Evolutionary conservation across 495 filamentous ascomycete genomes (phyloP).

Genomic region (Penicillium fimorum): DNA sequence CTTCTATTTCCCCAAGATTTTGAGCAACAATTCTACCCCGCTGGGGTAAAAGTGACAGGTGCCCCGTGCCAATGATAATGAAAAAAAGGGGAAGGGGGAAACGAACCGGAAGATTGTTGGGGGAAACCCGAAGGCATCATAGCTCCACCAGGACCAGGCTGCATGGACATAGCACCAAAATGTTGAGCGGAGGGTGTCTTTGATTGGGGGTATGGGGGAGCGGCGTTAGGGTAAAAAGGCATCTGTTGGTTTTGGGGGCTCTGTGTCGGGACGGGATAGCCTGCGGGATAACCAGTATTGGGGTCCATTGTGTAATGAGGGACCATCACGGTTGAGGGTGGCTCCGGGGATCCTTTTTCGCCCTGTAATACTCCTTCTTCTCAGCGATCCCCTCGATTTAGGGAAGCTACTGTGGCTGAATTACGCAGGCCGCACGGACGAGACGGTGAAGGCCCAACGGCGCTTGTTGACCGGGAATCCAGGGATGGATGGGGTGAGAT

Average conservation of each 20-base stretch:
- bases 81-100: conserved; percentile 13
- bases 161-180: conserved; percentile 43
- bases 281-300: conserved; percentile 43
- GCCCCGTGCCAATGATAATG: conserved; percentile 11
- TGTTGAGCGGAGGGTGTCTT: conserved; percentile 29
- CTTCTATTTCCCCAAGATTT: not conserved
- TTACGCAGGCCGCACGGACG: conserved; percentile 30
- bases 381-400: conserved; percentile 12
- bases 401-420: conserved; percentile 15
- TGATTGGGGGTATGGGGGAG: conserved; percentile 41
- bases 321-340: conserved; percentile 19
- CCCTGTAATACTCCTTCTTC: conserved; percentile 17
- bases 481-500: conserved; percentile 24
- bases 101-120: conserved; percentile 44
- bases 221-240: conserved; percentile 43
- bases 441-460: conserved; percentile 9
- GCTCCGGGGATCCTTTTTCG: conserved; percentile 10
- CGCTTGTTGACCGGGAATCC: conserved; percentile 23
- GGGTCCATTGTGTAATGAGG: conserved; percentile 41
- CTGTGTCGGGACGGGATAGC: conserved; percentile 41
- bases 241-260: conserved; percentile 38
- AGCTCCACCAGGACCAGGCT: conserved; percentile 43
- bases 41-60: conserved; percentile 12
- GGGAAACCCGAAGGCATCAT: conserved; percentile 45
- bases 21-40: conserved; percentile 11